Percentiles rank a stretch among this genome's conserved stretches.
Conservation (phyloP, 345 rosid genomes). For the Schrenkiella parvula region DNA sequence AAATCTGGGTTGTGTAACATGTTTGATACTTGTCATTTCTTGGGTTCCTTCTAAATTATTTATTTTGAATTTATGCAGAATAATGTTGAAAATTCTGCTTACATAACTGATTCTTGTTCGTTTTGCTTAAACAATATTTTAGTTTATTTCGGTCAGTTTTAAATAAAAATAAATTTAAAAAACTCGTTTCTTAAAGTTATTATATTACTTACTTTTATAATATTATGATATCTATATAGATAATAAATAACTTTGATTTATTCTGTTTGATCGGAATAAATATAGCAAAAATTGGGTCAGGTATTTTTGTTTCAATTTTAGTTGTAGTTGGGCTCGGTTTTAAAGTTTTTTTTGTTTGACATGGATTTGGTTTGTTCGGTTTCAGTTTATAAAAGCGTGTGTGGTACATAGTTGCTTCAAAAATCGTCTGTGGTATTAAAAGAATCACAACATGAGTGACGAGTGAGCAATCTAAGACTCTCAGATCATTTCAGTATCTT, state of each 20-base stretch:
- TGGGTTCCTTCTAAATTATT: neutral
- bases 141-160: neutral
- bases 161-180: too few relatives aligned
- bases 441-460: constrained; percentile 1
- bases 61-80: neutral
- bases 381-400: neutral
- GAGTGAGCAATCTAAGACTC: neutral
- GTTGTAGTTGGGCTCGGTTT: neutral
- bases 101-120: too few relatives aligned
- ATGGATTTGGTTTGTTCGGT: neutral
- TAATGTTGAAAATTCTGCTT: neutral
- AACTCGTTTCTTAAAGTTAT: too few relatives aligned
- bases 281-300: neutral
- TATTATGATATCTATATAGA: too few relatives aligned
- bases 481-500: constrained; percentile 58
- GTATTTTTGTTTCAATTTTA: neutral
- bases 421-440: constrained; percentile 21
- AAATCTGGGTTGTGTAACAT: constrained; percentile 22
- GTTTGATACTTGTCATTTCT: constrained; percentile 9
- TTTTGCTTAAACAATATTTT: neutral
- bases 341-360: neutral
- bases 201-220: too few relatives aligned
- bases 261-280: neutral
- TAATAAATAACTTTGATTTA: too few relatives aligned
- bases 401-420: too few relatives aligned